Evolutionary conservation across 192 early-diverging fungal genomes (phyloP), one percentile per base, ranked within the genome.

Genomic region (Rhizophagus sp.): DNA sequence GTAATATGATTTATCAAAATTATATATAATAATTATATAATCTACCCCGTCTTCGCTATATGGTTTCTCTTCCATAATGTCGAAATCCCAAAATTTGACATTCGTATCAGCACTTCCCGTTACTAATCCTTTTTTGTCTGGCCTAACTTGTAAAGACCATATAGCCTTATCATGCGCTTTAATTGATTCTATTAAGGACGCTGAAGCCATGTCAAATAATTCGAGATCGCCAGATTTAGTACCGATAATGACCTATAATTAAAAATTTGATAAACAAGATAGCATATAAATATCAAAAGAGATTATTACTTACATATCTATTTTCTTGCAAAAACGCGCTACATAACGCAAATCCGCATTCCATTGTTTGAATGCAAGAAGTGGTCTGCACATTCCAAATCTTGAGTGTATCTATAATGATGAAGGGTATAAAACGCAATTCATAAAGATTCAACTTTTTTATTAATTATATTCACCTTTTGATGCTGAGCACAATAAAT

Each of bases 41-140:
- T 47, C 27, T 74, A 70, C 68, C 68, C 19, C 22, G 24, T 41
- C 2, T 44, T 70, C 68, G 12, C 34, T 49, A 25, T 64, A 39
- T 15, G 10, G 24, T 15, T 70, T 36, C 36, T 17, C 57, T 81
- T 72, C 30, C n/a, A 57, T 81, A 34, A 77, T 78, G 65, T 93
- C 92, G 83, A 98, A 95, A 83, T 96, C 94, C 97, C 97, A 99
- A 83, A 99, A 98, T 87, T 97, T 98, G 79, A 99, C 96, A 73
- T 94, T 90, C 81, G 98, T 96, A 85, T 98, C 98, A 9, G 93
- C 95, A 74, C 93, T 92, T 34, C 97, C 98, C 1, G 98, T 96
- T 39, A 93, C 93, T 41, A 99, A 83, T 17, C 98, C 96, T 81
- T 91, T 91, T 61, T 91, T 89, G 75, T 99, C 97, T 11, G 95